Evolutionary conservation across 2,329 filamentous ascomycete species (phyloP).

Genomic region (Scolecobasidium constrictum): DNA sequence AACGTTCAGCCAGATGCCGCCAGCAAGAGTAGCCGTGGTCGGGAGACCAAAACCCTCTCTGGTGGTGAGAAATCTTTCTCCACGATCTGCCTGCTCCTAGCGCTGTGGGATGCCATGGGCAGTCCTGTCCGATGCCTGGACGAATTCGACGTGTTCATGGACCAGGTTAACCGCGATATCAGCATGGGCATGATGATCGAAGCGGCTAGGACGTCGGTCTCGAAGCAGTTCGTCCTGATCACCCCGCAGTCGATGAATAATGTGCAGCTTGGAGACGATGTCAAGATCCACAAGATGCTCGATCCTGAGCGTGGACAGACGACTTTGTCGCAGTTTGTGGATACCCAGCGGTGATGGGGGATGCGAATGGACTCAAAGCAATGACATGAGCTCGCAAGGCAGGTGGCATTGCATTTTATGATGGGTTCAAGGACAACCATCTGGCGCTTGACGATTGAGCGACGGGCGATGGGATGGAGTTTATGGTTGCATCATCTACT

Average conservation of each 20-base stretch:
- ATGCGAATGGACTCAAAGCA: too few relatives aligned
- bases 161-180: conserved; percentile 85
- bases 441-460: too few relatives aligned
- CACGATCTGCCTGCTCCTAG: conserved; percentile 83
- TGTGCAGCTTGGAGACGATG: conserved; percentile 53
- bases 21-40: conserved; percentile 55
- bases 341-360: too few relatives aligned
- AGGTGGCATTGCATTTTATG: too few relatives aligned
- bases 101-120: conserved; percentile 97
- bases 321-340: conserved; percentile 21
- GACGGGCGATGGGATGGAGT: too few relatives aligned
- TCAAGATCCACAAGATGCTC: conserved; percentile 61
- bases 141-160: conserved; percentile 99
- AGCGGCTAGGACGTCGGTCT: conserved; percentile 75
- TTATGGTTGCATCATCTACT: too few relatives aligned
- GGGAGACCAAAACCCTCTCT: conserved; percentile 83
- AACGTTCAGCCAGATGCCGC: conserved; percentile 58
- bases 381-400: too few relatives aligned
- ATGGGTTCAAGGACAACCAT: too few relatives aligned
- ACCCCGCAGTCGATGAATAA: conserved; percentile 73
- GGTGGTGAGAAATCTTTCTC: conserved; percentile 98
- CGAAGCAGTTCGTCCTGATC: conserved; percentile 90
- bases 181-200: conserved; percentile 92
- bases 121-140: conserved; percentile 89
- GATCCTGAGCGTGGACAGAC: conserved; percentile 42